Evolutionary conservation across 2,329 filamentous ascomycete genomes (phyloP).

Genomic region (Trichoderma pleuroti): DNA sequence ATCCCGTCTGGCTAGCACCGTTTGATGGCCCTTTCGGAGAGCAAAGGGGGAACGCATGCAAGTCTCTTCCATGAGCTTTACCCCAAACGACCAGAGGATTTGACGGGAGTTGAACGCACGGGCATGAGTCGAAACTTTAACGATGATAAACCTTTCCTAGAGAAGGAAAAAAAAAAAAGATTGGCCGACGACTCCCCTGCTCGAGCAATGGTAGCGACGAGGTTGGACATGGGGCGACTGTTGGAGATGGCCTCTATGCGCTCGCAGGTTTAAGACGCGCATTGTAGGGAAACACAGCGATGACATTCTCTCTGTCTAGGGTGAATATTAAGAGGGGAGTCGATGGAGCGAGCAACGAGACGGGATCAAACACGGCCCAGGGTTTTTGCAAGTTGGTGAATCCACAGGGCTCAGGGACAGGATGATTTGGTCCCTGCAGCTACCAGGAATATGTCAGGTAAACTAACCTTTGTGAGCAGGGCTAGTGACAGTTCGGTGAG

Average conservation of each 20-base stretch:
- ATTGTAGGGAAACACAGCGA: not conserved
- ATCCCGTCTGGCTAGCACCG: not conserved
- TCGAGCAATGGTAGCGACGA: not conserved
- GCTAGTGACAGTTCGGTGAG: not conserved
- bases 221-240: not conserved
- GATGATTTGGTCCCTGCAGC: not conserved
- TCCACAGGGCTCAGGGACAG: not conserved
- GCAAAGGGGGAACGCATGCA: not conserved
- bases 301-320: not conserved
- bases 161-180: not conserved
- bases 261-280: not conserved
- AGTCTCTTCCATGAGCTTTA: not conserved
- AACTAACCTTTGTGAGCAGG: not conserved
- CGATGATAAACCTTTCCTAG: not conserved
- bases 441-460: not conserved
- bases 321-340: not conserved
- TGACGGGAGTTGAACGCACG: not conserved
- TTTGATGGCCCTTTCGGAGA: not conserved
- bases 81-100: not conserved
- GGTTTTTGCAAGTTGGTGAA: not conserved
- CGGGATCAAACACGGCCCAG: not conserved
- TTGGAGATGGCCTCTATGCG: not conserved
- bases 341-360: not conserved
- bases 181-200: not conserved
- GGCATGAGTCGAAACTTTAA: conserved; percentile 7